Conservation (phyloP, 73 alveolate genomes). For the Tetrahymena borealis region DNA sequence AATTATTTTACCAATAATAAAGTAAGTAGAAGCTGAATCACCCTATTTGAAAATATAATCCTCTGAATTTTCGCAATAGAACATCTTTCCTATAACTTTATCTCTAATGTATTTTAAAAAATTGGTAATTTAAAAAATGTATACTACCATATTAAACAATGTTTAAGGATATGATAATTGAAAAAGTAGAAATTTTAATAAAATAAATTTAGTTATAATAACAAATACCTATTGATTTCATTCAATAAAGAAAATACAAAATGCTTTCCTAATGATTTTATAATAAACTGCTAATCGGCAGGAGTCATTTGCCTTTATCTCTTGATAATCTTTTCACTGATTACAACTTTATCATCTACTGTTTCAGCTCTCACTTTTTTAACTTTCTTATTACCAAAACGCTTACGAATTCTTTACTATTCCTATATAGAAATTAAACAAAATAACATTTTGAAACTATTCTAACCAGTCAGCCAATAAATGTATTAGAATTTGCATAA, state of each 20-base stretch:
- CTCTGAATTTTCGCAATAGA: neutral
- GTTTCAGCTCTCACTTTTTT: neutral
- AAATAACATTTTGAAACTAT: too few species aligned
- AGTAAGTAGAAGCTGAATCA: neutral
- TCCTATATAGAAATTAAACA: neutral
- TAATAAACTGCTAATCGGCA: neutral
- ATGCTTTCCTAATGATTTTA: neutral
- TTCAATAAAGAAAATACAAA: neutral
- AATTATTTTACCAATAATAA: neutral
- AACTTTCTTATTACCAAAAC: neutral
- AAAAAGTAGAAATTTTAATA: too few species aligned
- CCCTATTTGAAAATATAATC: neutral
- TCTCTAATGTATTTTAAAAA: neutral
- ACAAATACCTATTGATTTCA: neutral
- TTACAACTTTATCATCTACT: neutral
- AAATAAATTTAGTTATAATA: neutral
- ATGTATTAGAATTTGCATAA: neutral
- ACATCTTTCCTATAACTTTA: neutral
- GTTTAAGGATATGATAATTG: too few species aligned
- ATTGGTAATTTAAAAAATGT: too few species aligned
- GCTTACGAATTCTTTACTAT: neutral
- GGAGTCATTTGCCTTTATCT: neutral
- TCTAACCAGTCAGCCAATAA: too few species aligned
- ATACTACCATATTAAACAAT: too few species aligned
- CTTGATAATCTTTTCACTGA: neutral